Base-by-base conservation (phyloP, 805 yeast species). In the Wickerhamomyces tratensis region DNA sequence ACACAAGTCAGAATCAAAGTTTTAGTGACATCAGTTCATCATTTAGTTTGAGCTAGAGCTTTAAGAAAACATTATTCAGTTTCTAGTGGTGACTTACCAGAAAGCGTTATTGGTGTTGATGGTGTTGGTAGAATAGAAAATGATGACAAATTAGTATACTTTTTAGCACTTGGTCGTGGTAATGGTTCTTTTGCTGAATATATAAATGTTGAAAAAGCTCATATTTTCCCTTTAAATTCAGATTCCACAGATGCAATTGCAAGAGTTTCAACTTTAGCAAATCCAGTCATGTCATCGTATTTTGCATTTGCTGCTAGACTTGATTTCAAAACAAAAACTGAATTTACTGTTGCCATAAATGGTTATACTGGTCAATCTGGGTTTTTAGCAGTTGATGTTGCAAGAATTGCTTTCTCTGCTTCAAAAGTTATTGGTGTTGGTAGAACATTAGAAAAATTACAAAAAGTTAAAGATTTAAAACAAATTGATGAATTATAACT, bases 311-410 rank as follows among this genome's bases (percentile, higher is more conserved):
- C 40, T 8, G 29, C 41, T 5, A 40, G 43, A 27, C 25, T 43
- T 13, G 33, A 30, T 20, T 7, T 3, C 7, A 6, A 26, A 4
- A 30, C 36, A 12, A 29, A 42, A 12, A 25, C 35, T 5, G 38
- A 25, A 4, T 25, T 8, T 2, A 41, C 41, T 10, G 41, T 46
- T 6, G 20, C 37, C 7, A 41, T 46, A 5, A 43, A 41, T 39
- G 48, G 48, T 34, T 42, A 41, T 25, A 46, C 48, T 26, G 48
- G 48, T 4, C 26, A 36, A 10, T 20, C 43, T 27, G 48, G 48
- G 5, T 30, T 27, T 29, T 6, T 43, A 6, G 44, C 48, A 4
- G 30, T 43, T 34, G 48, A 46, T 33, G 37, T 46, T 15, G 35
- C 45, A 6, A 37, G 37, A 15, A 33, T 36, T 2, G 26, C 31